Conservation (phyloP, 2,329 filamentous ascomycete genomes). For the Ascochyta viciae-villosae region DNA sequence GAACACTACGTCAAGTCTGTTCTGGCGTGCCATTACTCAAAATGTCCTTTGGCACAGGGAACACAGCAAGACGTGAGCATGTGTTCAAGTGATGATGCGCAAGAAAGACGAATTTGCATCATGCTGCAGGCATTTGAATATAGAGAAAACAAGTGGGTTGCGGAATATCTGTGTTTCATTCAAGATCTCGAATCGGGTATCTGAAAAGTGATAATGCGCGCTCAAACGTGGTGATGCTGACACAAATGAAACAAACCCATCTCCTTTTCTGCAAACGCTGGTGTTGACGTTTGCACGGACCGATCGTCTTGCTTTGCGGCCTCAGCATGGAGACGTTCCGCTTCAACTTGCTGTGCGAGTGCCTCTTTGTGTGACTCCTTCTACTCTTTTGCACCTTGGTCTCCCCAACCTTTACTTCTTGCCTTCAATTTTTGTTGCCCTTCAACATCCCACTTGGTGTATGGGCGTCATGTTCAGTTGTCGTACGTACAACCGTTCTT, state of each 20-base stretch:
- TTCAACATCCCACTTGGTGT: not conserved
- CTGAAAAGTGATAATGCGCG: conserved; percentile 16
- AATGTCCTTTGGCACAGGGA: no score
- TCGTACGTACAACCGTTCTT: not conserved
- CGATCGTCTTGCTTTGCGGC: not conserved
- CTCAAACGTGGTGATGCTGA: conserved; percentile 14
- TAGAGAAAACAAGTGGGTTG: not conserved
- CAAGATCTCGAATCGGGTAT: conserved; percentile 15
- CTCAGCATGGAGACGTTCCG: not conserved
- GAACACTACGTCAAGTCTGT: no score
- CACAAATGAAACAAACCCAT: not conserved
- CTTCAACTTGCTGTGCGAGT: not conserved
- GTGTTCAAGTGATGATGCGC: not conserved
- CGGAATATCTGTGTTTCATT: conserved; percentile 15
- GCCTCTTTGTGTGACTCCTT: not conserved
- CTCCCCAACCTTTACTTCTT: not conserved
- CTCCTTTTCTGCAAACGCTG: not conserved
- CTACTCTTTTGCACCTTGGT: not conserved
- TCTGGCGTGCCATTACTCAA: no score
- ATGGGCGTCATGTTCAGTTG: no score
- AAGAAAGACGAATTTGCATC: not conserved
- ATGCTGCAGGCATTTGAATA: not conserved
- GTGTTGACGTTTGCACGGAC: not conserved
- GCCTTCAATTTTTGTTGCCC: not conserved
- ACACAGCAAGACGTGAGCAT: no score